Evolutionary conservation across 805 yeast species (phyloP).

Genomic region (Lachancea quebecensis): DNA sequence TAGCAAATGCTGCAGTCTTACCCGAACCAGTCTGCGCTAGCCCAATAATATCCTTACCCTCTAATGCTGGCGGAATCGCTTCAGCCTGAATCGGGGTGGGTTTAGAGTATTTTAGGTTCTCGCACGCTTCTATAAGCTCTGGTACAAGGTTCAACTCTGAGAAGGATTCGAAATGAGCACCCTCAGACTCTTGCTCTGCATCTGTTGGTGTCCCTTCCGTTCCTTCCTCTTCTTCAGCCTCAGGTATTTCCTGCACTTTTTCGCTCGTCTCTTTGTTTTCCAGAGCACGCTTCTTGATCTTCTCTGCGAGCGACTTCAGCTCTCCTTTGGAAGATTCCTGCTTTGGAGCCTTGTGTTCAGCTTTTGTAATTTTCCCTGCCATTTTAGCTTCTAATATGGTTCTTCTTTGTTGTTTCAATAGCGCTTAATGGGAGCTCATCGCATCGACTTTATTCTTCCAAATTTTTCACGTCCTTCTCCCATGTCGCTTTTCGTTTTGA

Average conservation of each 20-base stretch:
- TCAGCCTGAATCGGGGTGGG: constrained; percentile 95
- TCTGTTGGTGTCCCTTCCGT: constrained; percentile 6
- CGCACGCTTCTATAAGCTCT: constrained; percentile 74
- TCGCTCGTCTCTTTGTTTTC: constrained; percentile 25
- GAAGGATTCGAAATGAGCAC: constrained; percentile 37
- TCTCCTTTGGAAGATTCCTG: constrained; percentile 20
- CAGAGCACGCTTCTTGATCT: constrained; percentile 41
- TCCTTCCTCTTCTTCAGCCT: constrained; percentile 4
- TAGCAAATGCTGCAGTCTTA: constrained; percentile 96
- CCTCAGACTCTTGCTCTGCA: constrained; percentile 11
- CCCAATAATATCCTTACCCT: constrained; percentile 90
- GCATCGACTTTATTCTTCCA: constrained; percentile 13
- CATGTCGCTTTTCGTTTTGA: not conserved
- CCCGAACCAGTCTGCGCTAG: constrained; percentile 98
- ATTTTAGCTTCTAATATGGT: not conserved
- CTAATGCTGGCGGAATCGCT: constrained; percentile 83
- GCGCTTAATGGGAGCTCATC: constrained; percentile 9
- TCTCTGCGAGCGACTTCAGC: constrained; percentile 46
- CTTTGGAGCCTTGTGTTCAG: constrained; percentile 1
- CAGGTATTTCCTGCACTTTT: constrained; percentile 5
- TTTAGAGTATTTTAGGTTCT: constrained; percentile 59
- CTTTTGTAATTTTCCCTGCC: constrained; percentile 7
- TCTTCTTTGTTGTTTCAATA: not conserved
- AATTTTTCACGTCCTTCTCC: not conserved
- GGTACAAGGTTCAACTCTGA: constrained; percentile 60